Percentiles rank a stretch among this genome's conserved stretches.
Conservation (phyloP, 495 filamentous ascomycete genomes). For the Opeltia flavorubescens region DNA sequence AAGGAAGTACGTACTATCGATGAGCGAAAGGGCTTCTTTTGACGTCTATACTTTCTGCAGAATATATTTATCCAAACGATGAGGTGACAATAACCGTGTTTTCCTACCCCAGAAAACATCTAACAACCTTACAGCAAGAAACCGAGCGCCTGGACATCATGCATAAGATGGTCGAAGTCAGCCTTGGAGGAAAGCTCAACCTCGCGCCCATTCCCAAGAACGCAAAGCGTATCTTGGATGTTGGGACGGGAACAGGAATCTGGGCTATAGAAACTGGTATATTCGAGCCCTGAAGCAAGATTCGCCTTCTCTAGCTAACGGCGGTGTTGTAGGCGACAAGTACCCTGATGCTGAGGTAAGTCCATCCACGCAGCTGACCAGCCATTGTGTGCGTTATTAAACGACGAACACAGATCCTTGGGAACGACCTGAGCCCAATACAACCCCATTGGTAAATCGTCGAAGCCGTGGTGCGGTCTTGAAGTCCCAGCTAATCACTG, state of each 20-base stretch:
- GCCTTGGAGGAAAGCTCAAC: slow-evolving; percentile 34
- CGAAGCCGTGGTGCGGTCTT: slow-evolving; percentile 4
- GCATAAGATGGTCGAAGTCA: slow-evolving; percentile 43
- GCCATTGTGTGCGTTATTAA: not conserved
- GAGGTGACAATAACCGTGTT: slow-evolving; percentile 21
- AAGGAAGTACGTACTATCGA: slow-evolving; percentile 20
- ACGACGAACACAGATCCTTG: slow-evolving; percentile 16
- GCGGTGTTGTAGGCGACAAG: slow-evolving; percentile 10
- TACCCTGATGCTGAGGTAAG: slow-evolving; percentile 15
- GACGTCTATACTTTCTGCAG: slow-evolving; percentile 1
- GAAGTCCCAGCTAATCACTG: not conserved
- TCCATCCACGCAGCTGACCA: not conserved
- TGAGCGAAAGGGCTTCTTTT: not conserved
- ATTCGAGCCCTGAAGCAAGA: not conserved
- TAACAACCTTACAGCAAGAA: slow-evolving; percentile 15
- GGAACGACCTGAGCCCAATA: slow-evolving; percentile 46
- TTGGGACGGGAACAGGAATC: slow-evolving; percentile 34
- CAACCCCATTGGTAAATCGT: slow-evolving; percentile 36
- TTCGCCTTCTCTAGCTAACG: not conserved
- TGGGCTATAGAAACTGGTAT: slow-evolving; percentile 41
- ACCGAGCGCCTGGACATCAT: slow-evolving; percentile 43
- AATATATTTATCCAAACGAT: slow-evolving; percentile 34
- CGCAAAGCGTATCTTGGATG: slow-evolving; percentile 29
- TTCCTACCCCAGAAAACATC: not conserved
- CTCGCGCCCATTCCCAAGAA: slow-evolving; percentile 31